Conservation (phyloP, 192 early-diverging fungal species). For the Linderina pennispora region DNA sequence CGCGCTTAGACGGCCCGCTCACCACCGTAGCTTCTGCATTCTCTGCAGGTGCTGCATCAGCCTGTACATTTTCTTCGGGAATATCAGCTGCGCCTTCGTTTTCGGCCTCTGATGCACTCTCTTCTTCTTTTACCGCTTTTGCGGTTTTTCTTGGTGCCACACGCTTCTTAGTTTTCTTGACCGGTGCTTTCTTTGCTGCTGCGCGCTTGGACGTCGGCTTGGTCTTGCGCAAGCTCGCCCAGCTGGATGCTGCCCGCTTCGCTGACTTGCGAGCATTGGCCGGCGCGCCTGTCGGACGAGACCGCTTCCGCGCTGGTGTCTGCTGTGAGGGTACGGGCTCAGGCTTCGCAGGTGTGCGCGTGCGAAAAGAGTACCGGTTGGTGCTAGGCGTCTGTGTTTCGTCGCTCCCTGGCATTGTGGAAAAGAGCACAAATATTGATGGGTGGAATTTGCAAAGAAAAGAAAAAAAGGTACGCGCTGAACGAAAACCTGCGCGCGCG, state of each 20-base stretch:
- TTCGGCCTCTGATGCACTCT: background rate
- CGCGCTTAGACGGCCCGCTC: constrained; percentile 6
- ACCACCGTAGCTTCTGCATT: constrained; percentile 16
- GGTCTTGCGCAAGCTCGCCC: no score
- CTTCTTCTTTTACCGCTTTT: background rate
- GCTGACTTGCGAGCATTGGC: no score
- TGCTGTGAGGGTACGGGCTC: no score
- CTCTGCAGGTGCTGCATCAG: background rate
- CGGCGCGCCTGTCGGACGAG: no score
- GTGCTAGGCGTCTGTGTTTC: constrained; percentile 1
- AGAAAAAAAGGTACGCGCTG: no score
- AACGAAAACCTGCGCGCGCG: no score
- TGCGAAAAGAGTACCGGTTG: constrained; percentile 28
- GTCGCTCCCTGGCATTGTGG: constrained; percentile 5
- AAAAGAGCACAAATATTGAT: background rate
- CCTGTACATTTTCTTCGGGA: background rate
- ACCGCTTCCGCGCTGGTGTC: no score
- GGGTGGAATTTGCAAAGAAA: constrained; percentile 2
- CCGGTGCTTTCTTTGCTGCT: no score
- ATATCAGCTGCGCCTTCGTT: background rate
- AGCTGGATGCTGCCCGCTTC: background rate
- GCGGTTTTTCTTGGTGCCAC: background rate
- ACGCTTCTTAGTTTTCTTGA: no score
- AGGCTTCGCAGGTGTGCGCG: constrained; percentile 22
- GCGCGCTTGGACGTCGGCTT: no score